A percentile compares a stretch with the other conserved stretches of the same genome.
Evolutionary conservation across 148 eudicot genomes (phyloP).

Genomic region (Rhododendron vialii): DNA sequence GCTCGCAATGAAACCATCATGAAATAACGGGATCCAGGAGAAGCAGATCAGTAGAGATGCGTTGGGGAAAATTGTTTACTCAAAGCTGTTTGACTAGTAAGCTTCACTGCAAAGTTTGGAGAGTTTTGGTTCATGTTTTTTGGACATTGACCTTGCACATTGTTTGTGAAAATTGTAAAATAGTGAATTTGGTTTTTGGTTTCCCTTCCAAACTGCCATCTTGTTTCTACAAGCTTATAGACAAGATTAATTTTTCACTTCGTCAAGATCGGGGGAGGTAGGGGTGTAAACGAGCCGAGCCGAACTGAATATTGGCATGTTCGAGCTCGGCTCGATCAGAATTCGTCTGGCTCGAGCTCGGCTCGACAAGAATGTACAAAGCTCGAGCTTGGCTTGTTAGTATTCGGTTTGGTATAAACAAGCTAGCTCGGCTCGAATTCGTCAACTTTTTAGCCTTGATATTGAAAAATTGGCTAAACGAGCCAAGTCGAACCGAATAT

Average conservation of each 20-base stretch:
- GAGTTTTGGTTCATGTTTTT: neutral
- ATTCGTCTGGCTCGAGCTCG: too few species aligned
- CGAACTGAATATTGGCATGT: too few species aligned
- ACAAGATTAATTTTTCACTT: slow-evolving; percentile 76
- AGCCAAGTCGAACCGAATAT: too few species aligned
- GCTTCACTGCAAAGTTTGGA: neutral
- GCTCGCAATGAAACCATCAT: slow-evolving; percentile 91
- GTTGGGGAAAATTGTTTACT: slow-evolving; percentile 83
- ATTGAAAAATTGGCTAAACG: too few species aligned
- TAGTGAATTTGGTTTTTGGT: neutral
- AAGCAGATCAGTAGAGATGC: slow-evolving; percentile 89
- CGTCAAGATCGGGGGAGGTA: slow-evolving; percentile 82
- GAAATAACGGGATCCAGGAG: slow-evolving; percentile 72
- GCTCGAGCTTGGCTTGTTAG: too few species aligned
- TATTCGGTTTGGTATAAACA: too few species aligned
- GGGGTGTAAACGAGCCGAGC: too few species aligned
- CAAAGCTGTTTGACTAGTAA: slow-evolving; percentile 88
- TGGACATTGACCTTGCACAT: neutral
- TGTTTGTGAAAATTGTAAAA: too few species aligned
- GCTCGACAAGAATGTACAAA: too few species aligned
- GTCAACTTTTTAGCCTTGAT: too few species aligned
- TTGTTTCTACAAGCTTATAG: slow-evolving; percentile 65
- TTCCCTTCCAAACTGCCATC: neutral
- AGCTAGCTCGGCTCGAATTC: too few species aligned
- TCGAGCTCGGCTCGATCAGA: too few species aligned